Conservation (phyloP, 768 basidiomycete species). For the Omphalotus guepiniiformis region DNA sequence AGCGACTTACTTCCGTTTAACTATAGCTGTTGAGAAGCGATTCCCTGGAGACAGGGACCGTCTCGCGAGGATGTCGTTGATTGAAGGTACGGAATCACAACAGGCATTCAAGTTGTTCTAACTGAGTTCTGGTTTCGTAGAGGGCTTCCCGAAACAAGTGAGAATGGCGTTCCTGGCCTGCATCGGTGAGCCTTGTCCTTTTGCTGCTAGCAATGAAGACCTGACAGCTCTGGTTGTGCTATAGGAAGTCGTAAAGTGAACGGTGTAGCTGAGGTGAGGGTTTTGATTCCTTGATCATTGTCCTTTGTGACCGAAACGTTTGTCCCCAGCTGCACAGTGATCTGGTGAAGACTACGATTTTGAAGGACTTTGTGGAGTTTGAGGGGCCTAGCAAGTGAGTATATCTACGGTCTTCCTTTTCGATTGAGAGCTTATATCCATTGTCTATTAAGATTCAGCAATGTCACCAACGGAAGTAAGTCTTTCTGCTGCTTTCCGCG, state of each 20-base stretch:
- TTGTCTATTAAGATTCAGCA: slow-evolving; percentile 52
- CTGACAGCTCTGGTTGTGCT: neutral
- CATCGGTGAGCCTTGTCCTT: slow-evolving; percentile 46
- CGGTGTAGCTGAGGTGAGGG: slow-evolving; percentile 83
- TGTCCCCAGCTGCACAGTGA: slow-evolving; percentile 71
- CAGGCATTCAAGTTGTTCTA: neutral
- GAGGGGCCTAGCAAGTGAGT: slow-evolving; percentile 79
- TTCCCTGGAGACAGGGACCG: slow-evolving; percentile 85
- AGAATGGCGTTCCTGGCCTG: slow-evolving; percentile 91
- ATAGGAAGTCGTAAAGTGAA: slow-evolving; percentile 81
- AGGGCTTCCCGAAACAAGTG: slow-evolving; percentile 82
- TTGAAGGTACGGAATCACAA: slow-evolving; percentile 56
- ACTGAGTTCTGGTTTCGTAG: slow-evolving; percentile 30
- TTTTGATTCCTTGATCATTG: neutral
- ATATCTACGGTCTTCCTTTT: neutral
- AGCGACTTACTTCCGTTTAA: too few relatives aligned
- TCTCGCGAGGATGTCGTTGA: slow-evolving; percentile 83
- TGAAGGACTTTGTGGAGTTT: slow-evolving; percentile 93
- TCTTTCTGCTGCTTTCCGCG: slow-evolving; percentile 10
- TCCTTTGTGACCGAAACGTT: too few relatives aligned
- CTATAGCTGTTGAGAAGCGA: slow-evolving; percentile 77
- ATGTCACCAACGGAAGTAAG: slow-evolving; percentile 91
- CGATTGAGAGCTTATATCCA: slow-evolving; percentile 8
- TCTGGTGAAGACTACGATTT: slow-evolving; percentile 76
- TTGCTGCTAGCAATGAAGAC: neutral